phyloP scores from a whole-genome alignment of 345 rosid genomes.

The Carallia pectinifolia region DNA sequence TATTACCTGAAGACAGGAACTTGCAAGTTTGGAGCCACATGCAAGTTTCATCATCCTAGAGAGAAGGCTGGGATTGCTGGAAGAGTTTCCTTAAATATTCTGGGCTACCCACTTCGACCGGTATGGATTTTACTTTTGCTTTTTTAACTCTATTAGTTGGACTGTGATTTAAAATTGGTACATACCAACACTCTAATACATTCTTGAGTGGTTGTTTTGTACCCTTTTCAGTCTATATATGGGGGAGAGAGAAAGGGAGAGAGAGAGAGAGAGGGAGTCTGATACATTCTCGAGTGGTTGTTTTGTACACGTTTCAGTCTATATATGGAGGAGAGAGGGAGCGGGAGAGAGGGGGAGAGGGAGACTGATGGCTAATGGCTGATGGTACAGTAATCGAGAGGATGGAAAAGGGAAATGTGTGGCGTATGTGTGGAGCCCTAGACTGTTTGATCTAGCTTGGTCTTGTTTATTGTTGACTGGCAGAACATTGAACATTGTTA shows the following conservation, averaged over 20 bases:
- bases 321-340: too few relatives aligned
- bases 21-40: conserved; percentile 99
- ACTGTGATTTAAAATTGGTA: not conserved
- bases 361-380: too few relatives aligned
- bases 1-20: conserved; percentile 96
- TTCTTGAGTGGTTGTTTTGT: not conserved
- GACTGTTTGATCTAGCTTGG: not conserved
- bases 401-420: not conserved
- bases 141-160: conserved; percentile 5
- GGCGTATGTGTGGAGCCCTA: too few relatives aligned
- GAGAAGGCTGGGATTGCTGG: conserved; percentile 94
- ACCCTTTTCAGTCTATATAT: too few relatives aligned
- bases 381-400: not conserved
- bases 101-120: conserved; percentile 93
- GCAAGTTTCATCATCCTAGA: conserved; percentile 99
- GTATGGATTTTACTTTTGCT: conserved; percentile 39
- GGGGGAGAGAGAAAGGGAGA: too few relatives aligned
- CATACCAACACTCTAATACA: conserved; percentile 1
- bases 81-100: conserved; percentile 77
- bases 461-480: not conserved
- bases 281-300: not conserved
- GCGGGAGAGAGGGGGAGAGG: too few relatives aligned
- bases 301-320: not conserved
- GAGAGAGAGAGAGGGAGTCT: not conserved
- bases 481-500: not conserved